A percentile compares a stretch with the other conserved stretches of the same genome.
Conservation (phyloP, 257 asterid genomes). For the Solanum chilense region DNA sequence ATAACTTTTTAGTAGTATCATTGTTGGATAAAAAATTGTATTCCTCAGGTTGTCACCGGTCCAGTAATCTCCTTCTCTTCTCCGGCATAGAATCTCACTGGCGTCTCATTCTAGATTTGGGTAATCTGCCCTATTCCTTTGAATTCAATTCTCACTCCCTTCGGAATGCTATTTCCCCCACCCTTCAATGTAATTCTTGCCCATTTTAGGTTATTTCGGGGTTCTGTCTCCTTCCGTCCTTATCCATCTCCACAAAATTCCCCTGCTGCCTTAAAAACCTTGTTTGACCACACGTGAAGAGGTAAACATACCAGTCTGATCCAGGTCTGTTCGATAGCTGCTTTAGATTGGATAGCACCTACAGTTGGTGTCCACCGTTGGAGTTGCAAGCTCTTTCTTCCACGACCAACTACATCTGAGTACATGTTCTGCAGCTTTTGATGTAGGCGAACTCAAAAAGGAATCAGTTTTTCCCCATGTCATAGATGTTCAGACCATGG, state of each 20-base stretch:
- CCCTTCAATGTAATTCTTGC: background rate
- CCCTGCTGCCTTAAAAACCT: background rate
- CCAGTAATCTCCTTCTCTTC: background rate
- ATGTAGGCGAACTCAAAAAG: background rate
- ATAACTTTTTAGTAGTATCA: background rate
- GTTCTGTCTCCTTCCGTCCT: background rate
- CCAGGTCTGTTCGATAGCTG: background rate
- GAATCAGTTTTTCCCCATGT: background rate
- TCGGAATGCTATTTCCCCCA: background rate
- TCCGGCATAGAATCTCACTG: background rate
- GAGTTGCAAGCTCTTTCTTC: background rate
- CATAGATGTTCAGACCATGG: background rate
- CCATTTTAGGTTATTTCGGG: background rate
- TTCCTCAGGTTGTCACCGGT: background rate
- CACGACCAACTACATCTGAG: background rate
- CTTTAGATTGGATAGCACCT: background rate
- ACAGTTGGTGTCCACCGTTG: background rate
- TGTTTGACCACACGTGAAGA: background rate
- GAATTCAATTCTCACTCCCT: background rate
- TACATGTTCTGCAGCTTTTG: background rate
- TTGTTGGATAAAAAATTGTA: background rate
- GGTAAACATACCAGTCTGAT: background rate
- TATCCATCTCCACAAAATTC: background rate
- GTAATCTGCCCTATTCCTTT: background rate
- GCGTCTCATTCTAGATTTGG: background rate